Evolutionary conservation across 768 basidiomycete genomes (phyloP), one percentile per base, ranked within the genome.

Genomic region (Rhizopogon rudus): DNA sequence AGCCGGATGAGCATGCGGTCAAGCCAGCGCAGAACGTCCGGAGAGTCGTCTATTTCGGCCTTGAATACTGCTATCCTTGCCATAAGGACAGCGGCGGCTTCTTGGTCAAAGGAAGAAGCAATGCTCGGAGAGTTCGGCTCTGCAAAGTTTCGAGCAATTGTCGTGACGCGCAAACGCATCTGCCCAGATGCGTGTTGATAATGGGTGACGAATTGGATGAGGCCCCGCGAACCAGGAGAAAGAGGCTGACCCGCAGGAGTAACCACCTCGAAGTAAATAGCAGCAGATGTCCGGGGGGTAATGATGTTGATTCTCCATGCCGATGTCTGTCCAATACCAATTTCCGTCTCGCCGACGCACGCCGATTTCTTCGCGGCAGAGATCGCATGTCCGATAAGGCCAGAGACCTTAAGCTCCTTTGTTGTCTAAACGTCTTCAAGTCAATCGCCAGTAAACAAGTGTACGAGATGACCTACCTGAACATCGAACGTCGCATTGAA

Each of bases 401-500:
- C 97, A 9, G 97, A 98, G 6, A 99, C 93, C 69, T 95, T 98
- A 59, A 99, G 82, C 67, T 99, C 97, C 77, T 98, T 99, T 31
- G 97, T 98, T 0, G 96, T 97, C 92, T 98, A 62, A 25, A 16
- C 16, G 52, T 40, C 22, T 35, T 53, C 46, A 58, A 45, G 54
- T 60, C 43, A 52, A 13, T 37, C 20, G 20, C 13, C 17, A 2
- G 8, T 37, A 39, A 7, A 2, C 9, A n/a, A 51, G 6, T 14
- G 29, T 28, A 45, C 5, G 7, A 40, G 33, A 53, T 20, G 17
- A 63, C 70, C 41, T 63, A 92, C 93, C 82, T 95, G 90, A 25
- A 99, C 96, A 68, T 98, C 97, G 62, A 99, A 96, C 1, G 94
- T 98, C 9, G 94, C 97, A 63, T 98, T 99, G 77, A 98, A 98